Evolutionary conservation across 2,329 filamentous ascomycete species (phyloP).

Genomic region (Corynespora cassiicola): DNA sequence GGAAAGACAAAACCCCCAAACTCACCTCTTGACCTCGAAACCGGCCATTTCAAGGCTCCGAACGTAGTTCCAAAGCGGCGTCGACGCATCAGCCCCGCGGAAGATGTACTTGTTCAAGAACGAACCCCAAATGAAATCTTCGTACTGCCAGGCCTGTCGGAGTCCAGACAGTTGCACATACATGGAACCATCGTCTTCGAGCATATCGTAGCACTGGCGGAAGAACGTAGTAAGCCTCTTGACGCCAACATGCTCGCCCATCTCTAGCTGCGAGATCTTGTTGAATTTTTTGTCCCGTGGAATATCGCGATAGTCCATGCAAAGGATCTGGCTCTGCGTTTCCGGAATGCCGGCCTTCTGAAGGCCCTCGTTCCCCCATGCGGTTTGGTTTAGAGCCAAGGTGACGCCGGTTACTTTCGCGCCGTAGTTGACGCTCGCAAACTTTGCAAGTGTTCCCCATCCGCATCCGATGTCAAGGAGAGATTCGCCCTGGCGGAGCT

Average conservation of each 20-base stretch:
- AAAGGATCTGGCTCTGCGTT: conserved; percentile 85
- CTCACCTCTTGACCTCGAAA: conserved; percentile 79
- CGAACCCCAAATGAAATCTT: conserved; percentile 93
- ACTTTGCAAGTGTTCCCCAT: conserved; percentile 93
- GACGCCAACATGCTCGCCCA: conserved; percentile 96
- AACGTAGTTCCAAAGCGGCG: conserved; percentile 83
- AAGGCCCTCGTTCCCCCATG: conserved; percentile 89
- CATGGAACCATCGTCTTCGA: conserved; percentile 91
- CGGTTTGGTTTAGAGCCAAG: conserved; percentile 90
- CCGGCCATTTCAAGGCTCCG: conserved; percentile 81
- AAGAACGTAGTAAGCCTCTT: conserved; percentile 81
- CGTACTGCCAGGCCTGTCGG: conserved; percentile 91
- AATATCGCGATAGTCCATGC: conserved; percentile 94
- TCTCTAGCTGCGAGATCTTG: conserved; percentile 94
- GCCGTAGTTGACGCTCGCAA: conserved; percentile 87
- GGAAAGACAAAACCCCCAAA: too few relatives aligned
- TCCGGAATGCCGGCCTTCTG: conserved; percentile 80
- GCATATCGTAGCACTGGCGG: conserved; percentile 86
- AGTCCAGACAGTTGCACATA: conserved; percentile 92
- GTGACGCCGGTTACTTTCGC: conserved; percentile 84
- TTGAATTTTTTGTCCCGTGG: conserved; percentile 79
- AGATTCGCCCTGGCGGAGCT: conserved; percentile 75
- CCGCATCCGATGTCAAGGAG: conserved; percentile 93
- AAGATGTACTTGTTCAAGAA: conserved; percentile 99
- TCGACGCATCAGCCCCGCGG: conserved; percentile 91